Evolutionary conservation across 2,329 filamentous ascomycete genomes (phyloP).

Genomic region (Talaromyces sp.): DNA sequence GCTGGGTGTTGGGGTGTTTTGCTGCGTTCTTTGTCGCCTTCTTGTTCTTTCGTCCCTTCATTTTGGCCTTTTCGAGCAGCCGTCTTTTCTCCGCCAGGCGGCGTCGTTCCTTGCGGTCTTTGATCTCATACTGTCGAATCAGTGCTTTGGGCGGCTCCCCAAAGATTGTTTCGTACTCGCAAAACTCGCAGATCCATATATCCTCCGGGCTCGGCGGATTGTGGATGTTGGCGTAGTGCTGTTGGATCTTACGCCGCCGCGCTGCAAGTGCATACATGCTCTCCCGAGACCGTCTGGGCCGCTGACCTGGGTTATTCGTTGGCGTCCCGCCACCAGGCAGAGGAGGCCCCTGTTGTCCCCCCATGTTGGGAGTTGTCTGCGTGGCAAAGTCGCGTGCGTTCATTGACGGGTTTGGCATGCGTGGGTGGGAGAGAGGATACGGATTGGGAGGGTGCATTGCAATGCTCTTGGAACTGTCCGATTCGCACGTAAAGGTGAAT

Average conservation of each 20-base stretch:
- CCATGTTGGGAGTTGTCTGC: slow-evolving; percentile 52
- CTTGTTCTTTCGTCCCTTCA: slow-evolving; percentile 84
- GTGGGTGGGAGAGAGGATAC: slow-evolving; percentile 35
- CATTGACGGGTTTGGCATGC: slow-evolving; percentile 16
- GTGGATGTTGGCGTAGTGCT: slow-evolving; percentile 71
- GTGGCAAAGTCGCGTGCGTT: slow-evolving; percentile 43
- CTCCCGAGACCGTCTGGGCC: slow-evolving; percentile 61
- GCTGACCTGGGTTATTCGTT: slow-evolving; percentile 49
- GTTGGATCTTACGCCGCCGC: slow-evolving; percentile 69
- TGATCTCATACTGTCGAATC: slow-evolving; percentile 89
- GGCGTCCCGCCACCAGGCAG: slow-evolving; percentile 35
- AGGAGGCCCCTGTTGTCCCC: slow-evolving; percentile 26
- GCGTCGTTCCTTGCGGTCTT: slow-evolving; percentile 79
- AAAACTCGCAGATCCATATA: slow-evolving; percentile 95
- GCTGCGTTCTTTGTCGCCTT: slow-evolving; percentile 68
- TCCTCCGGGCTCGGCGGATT: slow-evolving; percentile 68
- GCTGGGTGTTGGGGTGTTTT: slow-evolving; percentile 39
- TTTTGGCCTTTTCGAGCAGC: slow-evolving; percentile 86
- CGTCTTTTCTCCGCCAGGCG: slow-evolving; percentile 81
- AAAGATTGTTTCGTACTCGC: slow-evolving; percentile 95
- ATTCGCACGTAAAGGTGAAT: slow-evolving; percentile 95
- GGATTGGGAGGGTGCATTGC: slow-evolving; percentile 64
- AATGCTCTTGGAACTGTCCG: slow-evolving; percentile 75
- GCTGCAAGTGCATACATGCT: slow-evolving; percentile 73
- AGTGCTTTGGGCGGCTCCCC: slow-evolving; percentile 78